Evolutionary conservation across 768 basidiomycete species (phyloP).

Genomic region (Pholiota conissans): DNA sequence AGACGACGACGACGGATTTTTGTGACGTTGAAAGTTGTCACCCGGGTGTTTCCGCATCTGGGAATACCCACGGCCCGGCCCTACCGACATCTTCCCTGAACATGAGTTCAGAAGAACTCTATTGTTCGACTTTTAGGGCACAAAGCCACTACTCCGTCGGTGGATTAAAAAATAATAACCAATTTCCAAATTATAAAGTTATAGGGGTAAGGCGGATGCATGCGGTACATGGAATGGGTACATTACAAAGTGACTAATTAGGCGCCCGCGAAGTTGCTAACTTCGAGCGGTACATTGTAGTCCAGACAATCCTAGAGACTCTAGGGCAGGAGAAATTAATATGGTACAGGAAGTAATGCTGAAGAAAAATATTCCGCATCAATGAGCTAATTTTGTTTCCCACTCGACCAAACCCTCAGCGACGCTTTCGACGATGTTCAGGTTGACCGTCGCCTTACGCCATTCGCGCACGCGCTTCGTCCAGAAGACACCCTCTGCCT

Average conservation of each 20-base stretch:
- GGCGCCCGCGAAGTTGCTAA: background rate
- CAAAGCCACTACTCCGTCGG: too few relatives aligned
- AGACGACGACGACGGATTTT: constrained; percentile 14
- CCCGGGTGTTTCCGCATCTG: constrained; percentile 20
- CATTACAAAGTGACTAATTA: background rate
- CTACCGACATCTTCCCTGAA: background rate
- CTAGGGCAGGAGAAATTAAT: too few relatives aligned
- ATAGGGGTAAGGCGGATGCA: background rate
- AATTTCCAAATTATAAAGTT: too few relatives aligned
- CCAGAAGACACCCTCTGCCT: constrained; percentile 33
- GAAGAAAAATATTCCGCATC: background rate
- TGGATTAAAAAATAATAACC: too few relatives aligned
- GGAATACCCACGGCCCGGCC: background rate
- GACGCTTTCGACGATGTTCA: constrained; percentile 35
- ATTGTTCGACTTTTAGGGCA: too few relatives aligned
- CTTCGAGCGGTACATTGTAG: background rate
- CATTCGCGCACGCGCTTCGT: constrained; percentile 34
- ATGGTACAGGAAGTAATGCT: background rate
- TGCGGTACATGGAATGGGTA: background rate
- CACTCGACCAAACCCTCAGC: constrained; percentile 34
- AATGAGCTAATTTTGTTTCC: constrained; percentile 7
- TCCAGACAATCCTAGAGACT: background rate
- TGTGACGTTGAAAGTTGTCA: constrained; percentile 20
- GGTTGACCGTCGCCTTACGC: constrained; percentile 29
- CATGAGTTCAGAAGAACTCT: too few relatives aligned